A percentile compares a stretch with the other conserved stretches of the same genome.
Conservation (phyloP, 2,329 filamentous ascomycete species). For the Dichotomopilus funicola region DNA sequence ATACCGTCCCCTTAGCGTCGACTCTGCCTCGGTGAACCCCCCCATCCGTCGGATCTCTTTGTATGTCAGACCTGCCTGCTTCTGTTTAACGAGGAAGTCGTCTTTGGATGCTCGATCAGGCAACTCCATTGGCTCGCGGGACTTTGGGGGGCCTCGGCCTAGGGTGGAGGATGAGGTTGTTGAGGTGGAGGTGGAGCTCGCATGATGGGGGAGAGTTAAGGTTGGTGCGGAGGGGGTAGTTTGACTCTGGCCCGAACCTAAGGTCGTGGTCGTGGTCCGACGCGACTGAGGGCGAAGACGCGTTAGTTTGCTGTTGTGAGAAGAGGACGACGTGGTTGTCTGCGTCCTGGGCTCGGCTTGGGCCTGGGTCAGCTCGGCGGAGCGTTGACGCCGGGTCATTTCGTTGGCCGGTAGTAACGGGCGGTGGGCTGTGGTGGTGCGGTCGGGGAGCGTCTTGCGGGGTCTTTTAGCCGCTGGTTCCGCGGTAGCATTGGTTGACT, state of each 20-base stretch:
- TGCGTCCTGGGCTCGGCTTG: too few relatives aligned
- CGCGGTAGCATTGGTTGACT: too few relatives aligned
- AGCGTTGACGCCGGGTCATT: neutral
- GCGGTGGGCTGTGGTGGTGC: too few relatives aligned
- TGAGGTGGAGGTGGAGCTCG: too few relatives aligned
- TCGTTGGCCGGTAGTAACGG: too few relatives aligned
- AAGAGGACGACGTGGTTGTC: neutral
- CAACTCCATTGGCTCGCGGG: neutral
- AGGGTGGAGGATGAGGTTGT: neutral
- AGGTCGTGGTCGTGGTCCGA: neutral
- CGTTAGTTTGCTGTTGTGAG: neutral
- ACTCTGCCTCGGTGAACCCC: conserved; percentile 58
- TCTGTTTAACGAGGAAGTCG: conserved; percentile 29
- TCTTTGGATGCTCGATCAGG: conserved; percentile 15
- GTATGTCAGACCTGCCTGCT: conserved; percentile 55
- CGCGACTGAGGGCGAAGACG: neutral
- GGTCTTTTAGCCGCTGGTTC: too few relatives aligned
- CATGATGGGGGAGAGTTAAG: neutral
- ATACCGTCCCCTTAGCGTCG: conserved; percentile 63
- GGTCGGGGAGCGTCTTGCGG: too few relatives aligned
- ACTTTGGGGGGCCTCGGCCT: neutral
- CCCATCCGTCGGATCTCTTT: conserved; percentile 53
- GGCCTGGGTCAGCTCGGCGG: too few relatives aligned
- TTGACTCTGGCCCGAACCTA: too few relatives aligned
- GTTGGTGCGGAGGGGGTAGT: neutral